Percentiles rank a stretch among this genome's conserved stretches.
Evolutionary conservation across 768 basidiomycete genomes (phyloP).

Genomic region (Xerocomellus intermedius): DNA sequence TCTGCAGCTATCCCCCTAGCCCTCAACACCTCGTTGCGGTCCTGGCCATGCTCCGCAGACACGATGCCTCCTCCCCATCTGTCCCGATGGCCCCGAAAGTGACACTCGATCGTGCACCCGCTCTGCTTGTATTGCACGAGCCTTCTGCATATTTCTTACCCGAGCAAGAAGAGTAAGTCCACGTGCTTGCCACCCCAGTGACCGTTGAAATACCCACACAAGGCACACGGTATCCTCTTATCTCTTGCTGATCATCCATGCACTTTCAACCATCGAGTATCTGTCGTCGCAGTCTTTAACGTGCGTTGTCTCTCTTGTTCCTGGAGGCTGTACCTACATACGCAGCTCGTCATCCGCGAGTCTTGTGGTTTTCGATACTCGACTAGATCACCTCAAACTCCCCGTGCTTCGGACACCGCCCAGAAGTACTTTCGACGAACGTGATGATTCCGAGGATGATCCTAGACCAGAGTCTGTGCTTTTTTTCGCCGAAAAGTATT

Average conservation of each 20-base stretch:
- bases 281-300: constrained; percentile 29
- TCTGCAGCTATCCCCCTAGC: constrained; percentile 60
- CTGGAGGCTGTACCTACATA: background rate
- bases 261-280: constrained; percentile 41
- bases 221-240: constrained; percentile 49
- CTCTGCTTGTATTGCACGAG: constrained; percentile 60
- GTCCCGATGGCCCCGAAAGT: constrained; percentile 30
- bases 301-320: constrained; percentile 15
- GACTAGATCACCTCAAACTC: constrained; percentile 47
- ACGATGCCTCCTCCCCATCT: constrained; percentile 20
- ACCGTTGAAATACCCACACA: constrained; percentile 6
- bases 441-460: constrained; percentile 17
- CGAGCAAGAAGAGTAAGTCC: constrained; percentile 24
- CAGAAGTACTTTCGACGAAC: constrained; percentile 11
- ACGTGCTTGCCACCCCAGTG: background rate
- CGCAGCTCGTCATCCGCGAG: constrained; percentile 25
- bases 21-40: constrained; percentile 54
- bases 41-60: constrained; percentile 46
- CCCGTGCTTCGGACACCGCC: constrained; percentile 42
- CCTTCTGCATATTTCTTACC: constrained; percentile 53
- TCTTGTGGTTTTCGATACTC: constrained; percentile 62
- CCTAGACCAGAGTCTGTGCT: constrained; percentile 37
- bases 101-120: constrained; percentile 41
- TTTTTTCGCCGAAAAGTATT: constrained; percentile 49
- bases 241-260: constrained; percentile 46